Evolutionary conservation across 805 yeast genomes (phyloP), one percentile per base, ranked within the genome.

Genomic region (Lipomyces orientalis): DNA sequence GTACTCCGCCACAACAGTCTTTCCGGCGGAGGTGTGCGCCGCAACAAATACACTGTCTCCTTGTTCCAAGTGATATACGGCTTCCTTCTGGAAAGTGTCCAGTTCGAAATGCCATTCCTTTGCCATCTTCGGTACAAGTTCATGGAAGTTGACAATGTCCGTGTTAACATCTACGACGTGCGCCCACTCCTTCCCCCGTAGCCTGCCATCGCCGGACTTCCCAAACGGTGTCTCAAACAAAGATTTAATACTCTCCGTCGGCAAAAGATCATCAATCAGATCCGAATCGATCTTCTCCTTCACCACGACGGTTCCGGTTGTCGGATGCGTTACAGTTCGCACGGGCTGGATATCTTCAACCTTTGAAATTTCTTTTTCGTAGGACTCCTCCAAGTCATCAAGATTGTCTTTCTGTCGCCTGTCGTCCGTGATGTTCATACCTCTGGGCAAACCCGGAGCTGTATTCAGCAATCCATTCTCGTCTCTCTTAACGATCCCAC

Each of bases 11-110:
- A 95, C 97, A 2, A 94, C 99, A 0, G 99, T 94, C 76, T 94
- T 94, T 79, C 99, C 99, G 0, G 99, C 99, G 2, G 98, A 94
- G 0, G 99, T 94, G 78, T 94, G 99, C 0, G 99, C 99, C 2
- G 98, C 98, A 2, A 95, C 97, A 79, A 95, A 95, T 2, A 95
- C 99, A 7, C 98, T 94, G 76, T 95, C 99, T 51, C 98, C 98
- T 78, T 93, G 97, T 76, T 95, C 99, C 68, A 95, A 82, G 78
- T 93, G 98, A 76, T 90, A 95, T 0, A 95, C 90, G 0, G 99
- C 99, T 79, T 95, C 98, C 76, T 95, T 93, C 77, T 95, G 99
- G 79, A 95, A 95, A 43, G 90, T 88, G 79, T 95, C 99, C 58
- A 95, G 82, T 76, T 93, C 94, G 75, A 95, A 95, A 0, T 99